phyloP scores from a whole-genome alignment of 805 yeast species.

The Candida xiaguanensis region DNA sequence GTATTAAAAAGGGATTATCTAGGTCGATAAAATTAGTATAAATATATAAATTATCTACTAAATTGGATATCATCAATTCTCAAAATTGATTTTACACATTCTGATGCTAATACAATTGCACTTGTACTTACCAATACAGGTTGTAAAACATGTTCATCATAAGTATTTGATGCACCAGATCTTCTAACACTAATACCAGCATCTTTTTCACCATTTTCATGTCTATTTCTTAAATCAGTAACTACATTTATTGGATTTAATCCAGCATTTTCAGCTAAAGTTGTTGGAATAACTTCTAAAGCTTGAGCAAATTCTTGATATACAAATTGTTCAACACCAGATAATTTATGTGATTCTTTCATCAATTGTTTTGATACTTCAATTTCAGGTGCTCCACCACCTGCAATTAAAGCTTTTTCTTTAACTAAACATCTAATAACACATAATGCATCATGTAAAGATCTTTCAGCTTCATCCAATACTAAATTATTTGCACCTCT shows the following conservation, averaged over 20 bases:
- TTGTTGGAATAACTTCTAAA: constrained; percentile 87
- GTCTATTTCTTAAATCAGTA: constrained; percentile 86
- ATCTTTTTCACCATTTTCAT: constrained; percentile 82
- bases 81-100: constrained; percentile 91
- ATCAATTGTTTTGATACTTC: constrained; percentile 75
- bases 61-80: constrained; percentile 97
- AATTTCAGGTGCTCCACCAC: constrained; percentile 98
- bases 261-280: constrained; percentile 94
- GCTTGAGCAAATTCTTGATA: constrained; percentile 92
- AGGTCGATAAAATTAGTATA: constrained; percentile 75
- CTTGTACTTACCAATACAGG: constrained; percentile 94
- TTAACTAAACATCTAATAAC: constrained; percentile 85
- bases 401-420: constrained; percentile 88
- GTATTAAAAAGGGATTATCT: constrained; percentile 93
- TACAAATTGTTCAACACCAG: constrained; percentile 87
- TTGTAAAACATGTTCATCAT: constrained; percentile 90
- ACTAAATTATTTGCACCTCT: constrained; percentile 93
- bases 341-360: constrained; percentile 65
- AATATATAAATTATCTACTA: constrained; percentile 34
- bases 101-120: constrained; percentile 92
- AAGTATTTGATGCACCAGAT: constrained; percentile 87
- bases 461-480: constrained; percentile 94
- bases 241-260: constrained; percentile 86
- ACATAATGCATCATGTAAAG: constrained; percentile 95
- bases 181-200: constrained; percentile 97